Evolutionary conservation across 257 asterid genomes (phyloP).

Genomic region (Paraleonurus japonicus): DNA sequence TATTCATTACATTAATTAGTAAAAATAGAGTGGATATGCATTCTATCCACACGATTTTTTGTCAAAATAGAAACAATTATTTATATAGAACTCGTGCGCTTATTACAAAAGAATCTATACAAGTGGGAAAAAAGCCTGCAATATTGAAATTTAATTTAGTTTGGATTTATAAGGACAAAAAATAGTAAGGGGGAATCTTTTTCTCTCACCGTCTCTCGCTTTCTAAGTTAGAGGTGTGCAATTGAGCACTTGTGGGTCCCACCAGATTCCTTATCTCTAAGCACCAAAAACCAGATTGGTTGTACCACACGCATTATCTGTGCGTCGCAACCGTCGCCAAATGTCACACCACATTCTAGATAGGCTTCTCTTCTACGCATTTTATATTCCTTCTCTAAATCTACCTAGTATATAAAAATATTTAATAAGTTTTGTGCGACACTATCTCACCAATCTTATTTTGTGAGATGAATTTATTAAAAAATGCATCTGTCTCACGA

Average conservation of each 20-base stretch:
- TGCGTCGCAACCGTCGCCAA: conserved; percentile 17
- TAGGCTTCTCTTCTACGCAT: neutral
- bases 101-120: conserved; percentile 31
- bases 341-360: conserved; percentile 9
- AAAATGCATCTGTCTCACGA: too few species aligned
- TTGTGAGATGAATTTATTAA: too few species aligned
- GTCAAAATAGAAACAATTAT: too few species aligned
- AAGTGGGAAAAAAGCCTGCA: conserved; percentile 19
- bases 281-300: conserved; percentile 6
- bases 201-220: conserved; percentile 17
- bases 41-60: too few species aligned
- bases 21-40: too few species aligned
- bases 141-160: neutral
- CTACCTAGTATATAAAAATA: too few species aligned
- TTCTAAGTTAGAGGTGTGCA: conserved; percentile 19
- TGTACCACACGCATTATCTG: conserved; percentile 36
- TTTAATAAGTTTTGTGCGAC: too few species aligned
- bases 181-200: conserved; percentile 9
- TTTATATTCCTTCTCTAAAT: neutral
- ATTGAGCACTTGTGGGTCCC: neutral
- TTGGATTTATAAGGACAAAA: neutral
- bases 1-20: too few species aligned
- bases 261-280: conserved; percentile 42
- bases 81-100: neutral
- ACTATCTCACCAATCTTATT: too few species aligned